Evolutionary conservation across 2,329 filamentous ascomycete species (phyloP), one percentile per base, ranked within the genome.

Genomic region (Neonectria neomacrospora): DNA sequence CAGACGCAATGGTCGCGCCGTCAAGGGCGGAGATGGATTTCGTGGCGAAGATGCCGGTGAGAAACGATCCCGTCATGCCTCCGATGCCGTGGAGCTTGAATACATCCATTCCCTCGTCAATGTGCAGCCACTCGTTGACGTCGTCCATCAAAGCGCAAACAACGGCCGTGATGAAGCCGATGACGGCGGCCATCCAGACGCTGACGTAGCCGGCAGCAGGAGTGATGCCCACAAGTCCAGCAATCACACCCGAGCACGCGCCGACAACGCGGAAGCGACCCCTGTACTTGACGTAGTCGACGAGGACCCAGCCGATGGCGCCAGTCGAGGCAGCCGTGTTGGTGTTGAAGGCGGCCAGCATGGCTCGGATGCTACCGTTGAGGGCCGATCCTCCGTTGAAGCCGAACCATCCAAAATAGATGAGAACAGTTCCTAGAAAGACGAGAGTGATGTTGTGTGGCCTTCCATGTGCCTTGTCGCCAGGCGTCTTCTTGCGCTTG

Each of bases 381-480:
- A 83, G 79, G 3, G 84, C 82, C 48, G 75, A 80, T 45, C 77
- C 81, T 30, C 84, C 82, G 67, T 85, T 85, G 76, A 85, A 85
- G 2, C 80, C 82, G 58, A 85, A 81, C 83, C 83, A 85, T 22
- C 84, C 87, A 65, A 89, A 88, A 86, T 87, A 90, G 69, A 90
- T 89, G 54, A 90, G 77, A 12, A 88, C 79, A 2, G 88, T 90
- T 8, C 88, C 88, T 5, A 90, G 80, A 71, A 87, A 88, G 60
- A 90, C 86, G 3, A 90, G 80, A 1, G 85, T 86, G 1, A 86
- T 85, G 76, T 90, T 90, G 75, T 90, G 87, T 3, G 87, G 83
- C 74, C 85, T 86, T 67, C 75, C 76, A 56, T 73, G 70, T 4
- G 69, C 71, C 26, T 79, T 76, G 64, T 81, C 79, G 58, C 83